Percentiles rank a stretch among this genome's conserved stretches.
Conservation (phyloP, 495 filamentous ascomycete species). For the Achaetomiella virescens region DNA sequence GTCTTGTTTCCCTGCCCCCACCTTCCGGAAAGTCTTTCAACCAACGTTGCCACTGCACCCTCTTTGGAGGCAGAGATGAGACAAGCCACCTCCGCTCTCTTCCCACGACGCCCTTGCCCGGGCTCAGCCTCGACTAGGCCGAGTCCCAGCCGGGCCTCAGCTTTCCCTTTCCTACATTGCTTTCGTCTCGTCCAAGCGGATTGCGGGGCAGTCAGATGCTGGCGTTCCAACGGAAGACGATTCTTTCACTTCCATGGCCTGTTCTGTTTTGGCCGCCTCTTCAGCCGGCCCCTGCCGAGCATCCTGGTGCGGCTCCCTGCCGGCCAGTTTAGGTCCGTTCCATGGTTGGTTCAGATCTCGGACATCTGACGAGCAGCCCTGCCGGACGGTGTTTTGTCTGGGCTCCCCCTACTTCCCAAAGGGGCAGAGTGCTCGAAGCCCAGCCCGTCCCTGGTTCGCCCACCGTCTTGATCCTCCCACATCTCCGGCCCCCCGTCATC, state of each 20-base stretch:
- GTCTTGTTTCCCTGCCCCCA: slow-evolving; percentile 1
- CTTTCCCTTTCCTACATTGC: slow-evolving; percentile 8
- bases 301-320: neutral
- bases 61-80: slow-evolving; percentile 22
- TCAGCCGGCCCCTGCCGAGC: neutral
- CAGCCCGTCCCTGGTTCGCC: slow-evolving; percentile 20
- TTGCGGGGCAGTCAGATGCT: slow-evolving; percentile 7
- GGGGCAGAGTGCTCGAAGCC: slow-evolving; percentile 11
- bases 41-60: slow-evolving; percentile 18
- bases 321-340: neutral
- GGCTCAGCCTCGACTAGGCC: slow-evolving; percentile 17
- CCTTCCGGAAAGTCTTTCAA: neutral
- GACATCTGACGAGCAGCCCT: slow-evolving; percentile 18
- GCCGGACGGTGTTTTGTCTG: slow-evolving; percentile 24
- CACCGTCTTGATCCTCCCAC: slow-evolving; percentile 14
- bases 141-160: slow-evolving; percentile 20
- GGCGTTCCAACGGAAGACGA: slow-evolving; percentile 4
- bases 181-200: slow-evolving; percentile 17
- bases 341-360: slow-evolving; percentile 10
- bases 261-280: slow-evolving; percentile 12
- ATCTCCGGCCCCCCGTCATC: slow-evolving; percentile 30
- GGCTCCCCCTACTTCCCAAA: slow-evolving; percentile 19
- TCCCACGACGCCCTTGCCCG: slow-evolving; percentile 15
- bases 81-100: slow-evolving; percentile 32
- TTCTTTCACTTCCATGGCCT: slow-evolving; percentile 1